Evolutionary conservation across 106 monocot species (phyloP).

Genomic region (Platanthera guangdongensis): DNA sequence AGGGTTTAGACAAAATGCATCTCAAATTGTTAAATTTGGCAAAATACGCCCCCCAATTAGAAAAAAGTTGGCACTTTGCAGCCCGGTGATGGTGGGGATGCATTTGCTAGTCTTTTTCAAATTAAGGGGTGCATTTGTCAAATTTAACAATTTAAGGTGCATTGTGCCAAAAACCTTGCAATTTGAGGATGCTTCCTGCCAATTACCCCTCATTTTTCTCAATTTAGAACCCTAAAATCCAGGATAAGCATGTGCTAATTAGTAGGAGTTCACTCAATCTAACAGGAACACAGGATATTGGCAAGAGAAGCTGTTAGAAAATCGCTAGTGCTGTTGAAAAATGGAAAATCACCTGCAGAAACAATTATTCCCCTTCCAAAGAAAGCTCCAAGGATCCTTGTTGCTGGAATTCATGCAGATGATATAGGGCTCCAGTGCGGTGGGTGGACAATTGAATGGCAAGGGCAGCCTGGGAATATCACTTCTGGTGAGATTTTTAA

Average conservation of each 20-base stretch:
- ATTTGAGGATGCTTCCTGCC: too few relatives aligned
- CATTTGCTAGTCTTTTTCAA: too few relatives aligned
- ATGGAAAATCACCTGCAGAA: slow-evolving; percentile 22
- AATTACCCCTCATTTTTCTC: too few relatives aligned
- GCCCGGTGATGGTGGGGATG: too few relatives aligned
- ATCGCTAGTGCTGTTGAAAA: slow-evolving; percentile 55
- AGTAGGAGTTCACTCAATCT: neutral
- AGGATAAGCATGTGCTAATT: neutral
- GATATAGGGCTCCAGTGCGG: slow-evolving; percentile 54
- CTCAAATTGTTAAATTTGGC: too few relatives aligned
- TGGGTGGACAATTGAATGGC: slow-evolving; percentile 62
- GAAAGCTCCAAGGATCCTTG: slow-evolving; percentile 31
- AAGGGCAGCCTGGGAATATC: slow-evolving; percentile 43
- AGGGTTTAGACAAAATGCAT: too few relatives aligned
- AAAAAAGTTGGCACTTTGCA: too few relatives aligned
- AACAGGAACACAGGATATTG: slow-evolving; percentile 43
- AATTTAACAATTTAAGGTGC: too few relatives aligned
- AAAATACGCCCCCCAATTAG: too few relatives aligned
- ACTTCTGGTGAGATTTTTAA: neutral
- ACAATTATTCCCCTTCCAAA: slow-evolving; percentile 43
- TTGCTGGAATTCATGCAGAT: slow-evolving; percentile 47
- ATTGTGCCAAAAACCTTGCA: too few relatives aligned
- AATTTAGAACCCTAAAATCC: neutral
- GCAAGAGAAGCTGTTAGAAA: slow-evolving; percentile 58
- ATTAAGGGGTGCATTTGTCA: too few relatives aligned